phyloP scores from a whole-genome alignment of 2,329 filamentous ascomycete genomes.

The Ilyonectria mors-panacis region DNA sequence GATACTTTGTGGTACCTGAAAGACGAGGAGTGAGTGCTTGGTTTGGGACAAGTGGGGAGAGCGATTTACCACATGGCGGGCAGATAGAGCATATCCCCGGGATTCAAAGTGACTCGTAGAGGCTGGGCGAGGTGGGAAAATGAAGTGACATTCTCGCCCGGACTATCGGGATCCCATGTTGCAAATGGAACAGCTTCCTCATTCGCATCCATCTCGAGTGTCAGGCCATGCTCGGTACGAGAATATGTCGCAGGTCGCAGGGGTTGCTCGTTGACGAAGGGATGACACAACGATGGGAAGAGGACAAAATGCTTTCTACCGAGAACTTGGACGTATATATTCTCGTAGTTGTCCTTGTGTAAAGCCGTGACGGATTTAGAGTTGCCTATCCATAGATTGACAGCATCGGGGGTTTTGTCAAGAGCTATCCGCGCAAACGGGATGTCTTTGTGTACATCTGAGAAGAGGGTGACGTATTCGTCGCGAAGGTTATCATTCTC shows the following conservation, averaged over 20 bases:
- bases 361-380: slow-evolving; percentile 77
- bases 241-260: slow-evolving; percentile 73
- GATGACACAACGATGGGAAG: slow-evolving; percentile 78
- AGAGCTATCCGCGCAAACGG: slow-evolving; percentile 83
- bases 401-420: slow-evolving; percentile 76
- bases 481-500: slow-evolving; percentile 86
- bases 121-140: slow-evolving; percentile 74
- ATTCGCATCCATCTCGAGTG: slow-evolving; percentile 54
- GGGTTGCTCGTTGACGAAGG: slow-evolving; percentile 76
- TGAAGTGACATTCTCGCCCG: slow-evolving; percentile 63
- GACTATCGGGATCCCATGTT: slow-evolving; percentile 80
- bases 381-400: slow-evolving; percentile 89
- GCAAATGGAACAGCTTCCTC: slow-evolving; percentile 73
- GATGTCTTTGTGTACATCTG: slow-evolving; percentile 74
- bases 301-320: slow-evolving; percentile 83
- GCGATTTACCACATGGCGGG: slow-evolving; percentile 80
- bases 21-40: neutral
- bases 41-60: neutral
- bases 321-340: slow-evolving; percentile 83
- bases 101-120: slow-evolving; percentile 76
- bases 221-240: slow-evolving; percentile 50
- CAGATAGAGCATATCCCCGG: slow-evolving; percentile 86
- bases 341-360: slow-evolving; percentile 90
- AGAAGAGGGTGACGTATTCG: slow-evolving; percentile 77
- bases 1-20: slow-evolving; percentile 83